Percentiles rank a stretch among this genome's conserved stretches.
phyloP scores from a whole-genome alignment of 805 yeast genomes.

The Yarrowia yakushimensis region DNA sequence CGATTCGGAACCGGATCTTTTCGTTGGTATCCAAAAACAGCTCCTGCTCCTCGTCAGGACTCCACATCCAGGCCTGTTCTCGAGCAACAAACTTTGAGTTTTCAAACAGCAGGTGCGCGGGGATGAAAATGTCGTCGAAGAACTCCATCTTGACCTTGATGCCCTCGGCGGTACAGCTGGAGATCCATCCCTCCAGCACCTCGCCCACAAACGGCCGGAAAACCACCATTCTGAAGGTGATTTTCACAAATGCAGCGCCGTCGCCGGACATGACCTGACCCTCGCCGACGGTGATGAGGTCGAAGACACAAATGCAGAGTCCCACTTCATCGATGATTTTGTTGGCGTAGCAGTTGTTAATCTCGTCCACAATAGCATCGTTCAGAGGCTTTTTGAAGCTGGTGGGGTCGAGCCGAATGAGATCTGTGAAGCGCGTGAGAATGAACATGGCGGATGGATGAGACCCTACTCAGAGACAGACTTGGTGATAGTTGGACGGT shows the following conservation, averaged over 20 bases:
- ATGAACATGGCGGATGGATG: conserved; percentile 61
- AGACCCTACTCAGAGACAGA: conserved; percentile 9
- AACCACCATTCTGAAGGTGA: conserved; percentile 68
- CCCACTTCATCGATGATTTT: conserved; percentile 82
- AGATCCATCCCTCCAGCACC: conserved; percentile 86
- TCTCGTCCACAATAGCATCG: conserved; percentile 71
- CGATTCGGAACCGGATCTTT: conserved; percentile 85
- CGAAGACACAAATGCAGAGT: conserved; percentile 80
- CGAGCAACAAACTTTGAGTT: conserved; percentile 58
- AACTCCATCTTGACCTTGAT: conserved; percentile 78
- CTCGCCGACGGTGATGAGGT: conserved; percentile 73
- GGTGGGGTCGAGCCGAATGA: conserved; percentile 85
- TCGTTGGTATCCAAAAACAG: conserved; percentile 87
- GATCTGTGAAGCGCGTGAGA: conserved; percentile 72
- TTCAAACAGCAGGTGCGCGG: conserved; percentile 77
- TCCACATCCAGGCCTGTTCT: conserved; percentile 97
- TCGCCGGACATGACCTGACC: conserved; percentile 93
- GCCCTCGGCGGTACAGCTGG: conserved; percentile 83
- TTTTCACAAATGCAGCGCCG: conserved; percentile 79
- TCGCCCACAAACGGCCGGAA: conserved; percentile 97
- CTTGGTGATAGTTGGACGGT: conserved; percentile 25
- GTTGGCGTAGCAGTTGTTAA: conserved; percentile 81
- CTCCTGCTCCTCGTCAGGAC: conserved; percentile 59
- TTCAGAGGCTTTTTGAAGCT: conserved; percentile 69
- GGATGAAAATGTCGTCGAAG: conserved; percentile 89